A percentile compares a stretch with the other conserved stretches of the same genome.
Conservation (phyloP, 139 green algal species). For the Chlamydomonas incerta region DNA sequence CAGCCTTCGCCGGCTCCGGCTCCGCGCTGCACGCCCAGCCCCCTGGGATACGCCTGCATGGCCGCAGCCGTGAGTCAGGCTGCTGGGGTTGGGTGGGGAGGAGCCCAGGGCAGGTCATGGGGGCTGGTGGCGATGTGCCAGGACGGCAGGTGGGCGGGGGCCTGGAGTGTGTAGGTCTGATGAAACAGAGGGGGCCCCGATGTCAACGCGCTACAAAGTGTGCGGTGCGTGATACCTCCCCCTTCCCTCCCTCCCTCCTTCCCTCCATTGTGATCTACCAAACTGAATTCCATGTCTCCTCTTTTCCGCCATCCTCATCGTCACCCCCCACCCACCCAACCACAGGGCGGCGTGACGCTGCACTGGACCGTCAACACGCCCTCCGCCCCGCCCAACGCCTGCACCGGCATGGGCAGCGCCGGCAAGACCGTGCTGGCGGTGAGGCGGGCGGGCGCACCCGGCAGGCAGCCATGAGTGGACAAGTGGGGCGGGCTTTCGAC, state of each 20-base stretch:
- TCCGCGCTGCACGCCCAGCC: not conserved
- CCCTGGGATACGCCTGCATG: constrained; percentile 18
- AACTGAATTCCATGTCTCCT: too few relatives aligned
- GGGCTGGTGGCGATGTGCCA: too few relatives aligned
- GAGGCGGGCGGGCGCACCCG: not conserved
- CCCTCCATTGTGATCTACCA: too few relatives aligned
- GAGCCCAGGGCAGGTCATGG: too few relatives aligned
- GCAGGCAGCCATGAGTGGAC: not conserved
- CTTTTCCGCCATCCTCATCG: not conserved
- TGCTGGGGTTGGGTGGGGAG: too few relatives aligned
- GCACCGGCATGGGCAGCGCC: not conserved
- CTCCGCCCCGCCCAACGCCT: not conserved
- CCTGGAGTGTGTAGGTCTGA: too few relatives aligned
- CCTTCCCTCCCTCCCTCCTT: not conserved
- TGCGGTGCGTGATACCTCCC: too few relatives aligned
- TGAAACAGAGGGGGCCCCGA: too few relatives aligned
- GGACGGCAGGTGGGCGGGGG: too few relatives aligned
- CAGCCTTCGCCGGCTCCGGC: not conserved
- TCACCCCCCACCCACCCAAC: not conserved
- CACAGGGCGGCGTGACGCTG: constrained; percentile 5
- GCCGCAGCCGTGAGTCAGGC: not conserved
- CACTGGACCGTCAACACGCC: constrained; percentile 25
- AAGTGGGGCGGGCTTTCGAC: too few relatives aligned
- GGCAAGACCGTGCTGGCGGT: not conserved
- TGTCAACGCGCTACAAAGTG: too few relatives aligned